These are phyloP conservation scores for Gigaspora rosea DNA, from an alignment of 192 early-diverging fungal species.

Conservation along the genomic window DNA sequence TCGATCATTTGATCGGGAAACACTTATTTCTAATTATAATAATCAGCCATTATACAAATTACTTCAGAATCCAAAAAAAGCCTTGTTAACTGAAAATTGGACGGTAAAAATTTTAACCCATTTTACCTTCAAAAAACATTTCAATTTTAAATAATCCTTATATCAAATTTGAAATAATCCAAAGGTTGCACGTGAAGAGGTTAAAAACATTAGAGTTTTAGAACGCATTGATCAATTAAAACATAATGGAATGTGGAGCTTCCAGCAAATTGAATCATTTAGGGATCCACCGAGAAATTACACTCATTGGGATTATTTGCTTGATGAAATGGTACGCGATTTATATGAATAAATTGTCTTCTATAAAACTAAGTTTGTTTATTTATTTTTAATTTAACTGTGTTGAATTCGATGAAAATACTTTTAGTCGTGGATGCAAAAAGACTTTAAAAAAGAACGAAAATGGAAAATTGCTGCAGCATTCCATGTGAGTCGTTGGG, in stretches of 20 bases:
- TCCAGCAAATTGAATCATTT: slow-evolving; percentile 72
- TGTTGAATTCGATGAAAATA: background rate
- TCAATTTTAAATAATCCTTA: background rate
- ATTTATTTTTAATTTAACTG: background rate
- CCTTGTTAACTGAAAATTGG: slow-evolving; percentile 75
- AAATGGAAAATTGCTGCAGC: slow-evolving; percentile 81
- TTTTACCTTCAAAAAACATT: background rate
- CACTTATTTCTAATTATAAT: slow-evolving; percentile 45
- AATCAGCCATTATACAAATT: slow-evolving; percentile 59
- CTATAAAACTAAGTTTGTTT: background rate
- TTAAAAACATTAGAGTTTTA: slow-evolving; percentile 63
- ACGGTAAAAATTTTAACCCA: slow-evolving; percentile 37
- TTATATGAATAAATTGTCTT: background rate
- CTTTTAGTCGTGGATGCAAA: slow-evolving; percentile 74
- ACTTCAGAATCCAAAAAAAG: slow-evolving; percentile 66
- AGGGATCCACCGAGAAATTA: slow-evolving; percentile 55
- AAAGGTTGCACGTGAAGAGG: slow-evolving; percentile 75
- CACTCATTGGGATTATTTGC: slow-evolving; percentile 74
- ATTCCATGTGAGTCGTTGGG: slow-evolving; percentile 59
- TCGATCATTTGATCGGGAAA: slow-evolving; percentile 11
- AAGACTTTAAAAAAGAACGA: slow-evolving; percentile 81
- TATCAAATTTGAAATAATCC: background rate
- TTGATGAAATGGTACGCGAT: slow-evolving; percentile 75
- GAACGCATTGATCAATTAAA: slow-evolving; percentile 72
- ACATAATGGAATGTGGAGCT: slow-evolving; percentile 68